These are phyloP conservation scores for Fraxinus quadrangulata DNA, from an alignment of 257 asterid genomes.

Conservation along the genomic window DNA sequence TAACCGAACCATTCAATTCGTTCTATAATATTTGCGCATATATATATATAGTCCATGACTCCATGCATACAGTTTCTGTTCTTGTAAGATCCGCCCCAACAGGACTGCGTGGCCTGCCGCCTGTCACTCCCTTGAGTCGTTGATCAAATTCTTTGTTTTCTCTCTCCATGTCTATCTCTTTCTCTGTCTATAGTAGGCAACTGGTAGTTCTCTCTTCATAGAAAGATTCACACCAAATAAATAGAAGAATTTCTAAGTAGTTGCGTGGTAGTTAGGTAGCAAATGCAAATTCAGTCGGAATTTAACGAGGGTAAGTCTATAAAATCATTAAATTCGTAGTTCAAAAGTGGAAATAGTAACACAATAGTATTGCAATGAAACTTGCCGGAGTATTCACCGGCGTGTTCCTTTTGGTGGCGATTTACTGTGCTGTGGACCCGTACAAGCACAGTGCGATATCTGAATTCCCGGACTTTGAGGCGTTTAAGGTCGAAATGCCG, in stretches of 20 bases:
- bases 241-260: background rate
- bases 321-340: background rate
- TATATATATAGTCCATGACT: too few species aligned
- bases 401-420: constrained; percentile 54
- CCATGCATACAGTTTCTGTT: background rate
- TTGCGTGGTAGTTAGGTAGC: background rate
- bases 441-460: constrained; percentile 66
- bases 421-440: constrained; percentile 90
- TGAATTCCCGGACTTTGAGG: constrained; percentile 63
- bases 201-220: background rate
- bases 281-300: background rate
- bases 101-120: background rate
- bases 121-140: background rate
- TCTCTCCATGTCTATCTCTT: background rate
- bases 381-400: constrained; percentile 47
- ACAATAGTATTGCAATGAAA: constrained; percentile 34
- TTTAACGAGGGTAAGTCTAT: background rate
- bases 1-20: too few species aligned
- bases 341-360: background rate
- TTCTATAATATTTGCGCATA: too few species aligned
- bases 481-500: constrained; percentile 68
- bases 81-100: background rate
- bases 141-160: background rate
- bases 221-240: constrained; percentile 1
- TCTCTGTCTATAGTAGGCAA: background rate